These are phyloP conservation scores for Eucalyptus curtisii DNA, from an alignment of 345 rosid genomes.

Conservation along the genomic window DNA sequence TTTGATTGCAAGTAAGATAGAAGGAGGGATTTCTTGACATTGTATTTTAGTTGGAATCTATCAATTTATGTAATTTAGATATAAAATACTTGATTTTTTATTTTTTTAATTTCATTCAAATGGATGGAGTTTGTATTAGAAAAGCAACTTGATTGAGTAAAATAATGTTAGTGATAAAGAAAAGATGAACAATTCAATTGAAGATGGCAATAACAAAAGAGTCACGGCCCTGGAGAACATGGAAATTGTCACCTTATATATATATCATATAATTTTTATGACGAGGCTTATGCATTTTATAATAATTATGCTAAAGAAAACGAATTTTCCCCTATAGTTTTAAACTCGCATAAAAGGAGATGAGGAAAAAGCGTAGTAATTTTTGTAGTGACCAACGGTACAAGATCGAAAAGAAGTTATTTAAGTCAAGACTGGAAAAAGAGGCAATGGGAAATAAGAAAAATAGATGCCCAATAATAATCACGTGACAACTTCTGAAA, in stretches of 20 bases:
- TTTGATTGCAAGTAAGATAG: background rate
- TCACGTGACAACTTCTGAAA: background rate
- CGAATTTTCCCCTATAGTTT: background rate
- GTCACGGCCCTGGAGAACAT: background rate
- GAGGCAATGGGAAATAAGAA: background rate
- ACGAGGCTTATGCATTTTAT: background rate
- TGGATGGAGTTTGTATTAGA: background rate
- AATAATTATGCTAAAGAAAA: background rate
- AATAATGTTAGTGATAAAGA: background rate
- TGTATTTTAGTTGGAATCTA: background rate
- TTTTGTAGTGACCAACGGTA: background rate
- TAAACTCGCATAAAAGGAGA: background rate
- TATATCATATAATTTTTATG: no score
- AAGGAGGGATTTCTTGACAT: background rate
- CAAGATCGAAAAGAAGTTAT: rapidly evolving
- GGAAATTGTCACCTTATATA: background rate
- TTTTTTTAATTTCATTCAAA: background rate
- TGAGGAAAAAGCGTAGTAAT: background rate
- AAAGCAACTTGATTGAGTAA: background rate
- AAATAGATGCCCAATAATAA: background rate
- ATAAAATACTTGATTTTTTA: background rate
- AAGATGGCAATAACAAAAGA: background rate
- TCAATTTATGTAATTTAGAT: background rate
- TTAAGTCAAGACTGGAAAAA: background rate
- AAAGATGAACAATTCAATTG: background rate